These are phyloP conservation scores for Fusarium paranaense DNA, from an alignment of 2,329 filamentous ascomycete genomes.

Conservation along the genomic window DNA sequence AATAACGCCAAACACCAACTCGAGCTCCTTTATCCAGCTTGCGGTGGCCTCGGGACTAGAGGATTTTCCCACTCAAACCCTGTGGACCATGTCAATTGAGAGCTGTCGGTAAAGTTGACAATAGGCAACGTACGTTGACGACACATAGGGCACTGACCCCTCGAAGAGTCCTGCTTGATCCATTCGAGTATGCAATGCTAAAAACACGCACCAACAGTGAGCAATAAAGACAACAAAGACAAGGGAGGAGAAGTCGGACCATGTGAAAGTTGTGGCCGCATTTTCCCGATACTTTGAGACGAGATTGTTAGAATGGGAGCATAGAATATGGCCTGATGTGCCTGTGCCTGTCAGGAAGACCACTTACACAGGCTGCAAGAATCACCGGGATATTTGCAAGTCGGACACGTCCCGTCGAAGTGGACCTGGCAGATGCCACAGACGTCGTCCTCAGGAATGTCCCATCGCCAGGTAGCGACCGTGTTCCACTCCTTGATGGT, in stretches of 20 bases:
- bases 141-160: slow-evolving; percentile 97
- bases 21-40: slow-evolving; percentile 42
- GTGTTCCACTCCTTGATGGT: slow-evolving; percentile 93
- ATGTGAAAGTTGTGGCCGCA: slow-evolving; percentile 99
- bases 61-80: slow-evolving; percentile 58
- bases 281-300: slow-evolving; percentile 83
- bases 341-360: neutral
- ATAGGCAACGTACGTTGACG: slow-evolving; percentile 76
- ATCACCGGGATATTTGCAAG: slow-evolving; percentile 97
- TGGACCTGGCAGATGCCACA: slow-evolving; percentile 98
- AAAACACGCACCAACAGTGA: slow-evolving; percentile 23
- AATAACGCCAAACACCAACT: slow-evolving; percentile 38
- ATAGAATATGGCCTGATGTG: slow-evolving; percentile 25
- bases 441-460: slow-evolving; percentile 96
- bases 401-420: slow-evolving; percentile 97
- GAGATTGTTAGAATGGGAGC: slow-evolving; percentile 29
- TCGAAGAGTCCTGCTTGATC: slow-evolving; percentile 94
- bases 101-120: neutral
- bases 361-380: slow-evolving; percentile 88
- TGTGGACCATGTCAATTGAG: slow-evolving; percentile 34
- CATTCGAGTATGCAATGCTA: slow-evolving; percentile 96
- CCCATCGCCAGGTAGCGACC: slow-evolving; percentile 97
- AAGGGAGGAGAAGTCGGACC: slow-evolving; percentile 62
- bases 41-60: slow-evolving; percentile 45
- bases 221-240: slow-evolving; percentile 7